Base-by-base conservation (phyloP, 2,329 filamentous ascomycete species). In the Huntiella moniliformis region DNA sequence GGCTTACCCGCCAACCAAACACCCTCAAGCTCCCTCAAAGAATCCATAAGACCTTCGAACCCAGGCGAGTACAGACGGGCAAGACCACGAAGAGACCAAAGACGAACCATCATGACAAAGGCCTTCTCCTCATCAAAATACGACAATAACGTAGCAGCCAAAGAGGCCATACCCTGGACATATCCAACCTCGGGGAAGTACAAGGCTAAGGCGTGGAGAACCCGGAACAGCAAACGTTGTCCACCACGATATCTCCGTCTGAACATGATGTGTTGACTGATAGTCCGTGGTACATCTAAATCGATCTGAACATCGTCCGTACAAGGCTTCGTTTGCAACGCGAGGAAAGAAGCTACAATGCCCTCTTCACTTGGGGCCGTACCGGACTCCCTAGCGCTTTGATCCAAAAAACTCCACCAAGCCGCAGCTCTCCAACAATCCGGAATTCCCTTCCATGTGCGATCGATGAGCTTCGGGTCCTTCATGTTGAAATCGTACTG, bases 251-350 rank as follows among this genome's bases (percentile, higher is more conserved):
- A 98, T 43, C 91, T 74, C 52, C 77, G 73, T 39, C 91, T 77
- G 58, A 98, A 98, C 88, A 98, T 95, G 60, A 98, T 88, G 62
- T 98, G 91, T 51, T 82, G 77, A 60, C 77, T 92, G 59, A 98
- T 93, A 4, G 91, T 96, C 45, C 91, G 74, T 1, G 91, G 91
- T 13, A 98, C 91, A 59, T 98, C 91, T 38, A 96, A 75, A 60
- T 98, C 91, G 55, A 98, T 98, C 63, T 98, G 91, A 16, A 88
- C 78, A 60, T 98, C 91, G 57, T 98, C 91, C 1, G 85, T 78
- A 2, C 82, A 94, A 46, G 75, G 75, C 49, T 77, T 65, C 12
- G 76, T 67, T 56, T 92, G 79, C 22, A 92, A 71, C 38, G 74
- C 71, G 58, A 82, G 73, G 57, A 85, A 94, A 28, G 73, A 67